A percentile compares a stretch with the other conserved stretches of the same genome.
Conservation (phyloP, 805 yeast genomes). For the Wickerhamia fluorescens region DNA sequence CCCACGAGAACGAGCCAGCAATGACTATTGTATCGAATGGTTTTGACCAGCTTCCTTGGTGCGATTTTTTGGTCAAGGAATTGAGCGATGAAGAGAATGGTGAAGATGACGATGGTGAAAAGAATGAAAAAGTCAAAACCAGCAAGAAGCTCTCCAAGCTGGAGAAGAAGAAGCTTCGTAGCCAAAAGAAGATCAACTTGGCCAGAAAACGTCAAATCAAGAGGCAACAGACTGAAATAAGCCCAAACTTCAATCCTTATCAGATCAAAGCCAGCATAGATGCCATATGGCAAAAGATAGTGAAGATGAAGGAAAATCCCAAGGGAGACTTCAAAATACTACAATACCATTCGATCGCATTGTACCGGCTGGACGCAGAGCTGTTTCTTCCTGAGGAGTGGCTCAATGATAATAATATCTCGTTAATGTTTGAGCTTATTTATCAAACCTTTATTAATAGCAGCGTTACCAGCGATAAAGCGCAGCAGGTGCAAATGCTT, state of each 20-base stretch:
- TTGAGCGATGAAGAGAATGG: no score
- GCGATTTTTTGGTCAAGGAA: no score
- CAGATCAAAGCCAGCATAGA: conserved; percentile 3
- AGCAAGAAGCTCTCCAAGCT: conserved; percentile 5
- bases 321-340: conserved; percentile 24
- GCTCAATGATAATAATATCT: conserved; percentile 65
- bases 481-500: conserved; percentile 25
- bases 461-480: conserved; percentile 1
- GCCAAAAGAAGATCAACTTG: conserved; percentile 13
- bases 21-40: conserved; percentile 5
- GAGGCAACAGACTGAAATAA: no score
- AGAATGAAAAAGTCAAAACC: no score
- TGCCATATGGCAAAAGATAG: conserved; percentile 1
- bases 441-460: conserved; percentile 14
- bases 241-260: no score
- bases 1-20: no score
- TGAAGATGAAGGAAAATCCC: no score
- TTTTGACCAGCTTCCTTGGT: conserved; percentile 8
- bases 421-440: conserved; percentile 52
- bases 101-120: conserved; percentile 1
- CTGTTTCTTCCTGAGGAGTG: conserved; percentile 61
- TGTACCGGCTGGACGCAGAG: conserved; percentile 51
- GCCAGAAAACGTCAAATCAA: conserved; percentile 11
- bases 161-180: conserved; percentile 6
- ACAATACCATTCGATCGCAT: conserved; percentile 50